These are phyloP conservation scores for Globisporangium paroecandrum DNA, from an alignment of 352 stramenopile genomes.

Conservation along the genomic window DNA sequence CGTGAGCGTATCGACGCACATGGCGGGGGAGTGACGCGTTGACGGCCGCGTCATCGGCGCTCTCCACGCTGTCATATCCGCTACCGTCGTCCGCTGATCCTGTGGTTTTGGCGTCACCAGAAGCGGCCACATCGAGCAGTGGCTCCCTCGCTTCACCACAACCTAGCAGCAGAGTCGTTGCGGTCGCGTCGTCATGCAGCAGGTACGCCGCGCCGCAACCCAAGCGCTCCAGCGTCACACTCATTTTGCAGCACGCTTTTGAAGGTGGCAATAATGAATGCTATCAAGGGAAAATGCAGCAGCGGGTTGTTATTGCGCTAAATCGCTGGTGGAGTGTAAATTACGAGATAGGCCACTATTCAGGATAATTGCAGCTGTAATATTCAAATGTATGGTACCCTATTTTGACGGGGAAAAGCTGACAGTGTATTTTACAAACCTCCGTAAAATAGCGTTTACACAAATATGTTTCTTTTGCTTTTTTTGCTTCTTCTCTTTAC, in stretches of 20 bases:
- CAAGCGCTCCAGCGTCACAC: slow-evolving; percentile 59
- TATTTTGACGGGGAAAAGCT: no score
- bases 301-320: no score
- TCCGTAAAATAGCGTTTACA: no score
- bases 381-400: no score
- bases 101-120: slow-evolving; percentile 14
- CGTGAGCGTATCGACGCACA: slow-evolving; percentile 46
- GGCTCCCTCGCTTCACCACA: slow-evolving; percentile 46
- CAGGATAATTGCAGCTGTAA: no score
- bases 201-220: slow-evolving; percentile 65
- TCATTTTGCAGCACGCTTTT: slow-evolving; percentile 32
- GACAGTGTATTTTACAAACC: no score
- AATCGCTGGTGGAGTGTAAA: no score
- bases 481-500: no score
- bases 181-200: slow-evolving; percentile 53
- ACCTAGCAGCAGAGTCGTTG: slow-evolving; percentile 49
- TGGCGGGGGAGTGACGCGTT: slow-evolving; percentile 11
- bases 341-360: no score
- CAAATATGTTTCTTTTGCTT: no score
- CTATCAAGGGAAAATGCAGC: no score
- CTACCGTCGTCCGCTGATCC: slow-evolving; percentile 40
- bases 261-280: background rate
- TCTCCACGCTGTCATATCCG: slow-evolving; percentile 25
- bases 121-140: background rate
- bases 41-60: slow-evolving; percentile 22